Conservation (phyloP, 371 early-diverging fungal species). For the Mucor racemosus region DNA sequence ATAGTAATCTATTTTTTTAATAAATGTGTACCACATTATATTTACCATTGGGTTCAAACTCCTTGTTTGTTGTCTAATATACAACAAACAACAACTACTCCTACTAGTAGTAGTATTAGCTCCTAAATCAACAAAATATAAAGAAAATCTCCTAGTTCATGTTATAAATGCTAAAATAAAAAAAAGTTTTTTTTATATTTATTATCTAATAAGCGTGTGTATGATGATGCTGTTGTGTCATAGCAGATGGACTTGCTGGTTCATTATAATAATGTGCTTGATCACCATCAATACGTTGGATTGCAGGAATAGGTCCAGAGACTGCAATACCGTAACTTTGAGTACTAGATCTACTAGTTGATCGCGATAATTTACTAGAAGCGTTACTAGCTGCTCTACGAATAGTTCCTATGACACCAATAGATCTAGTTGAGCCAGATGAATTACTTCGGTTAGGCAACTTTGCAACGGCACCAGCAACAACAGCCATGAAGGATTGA, state of each 20-base stretch:
- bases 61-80: background rate
- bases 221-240: constrained; percentile 9
- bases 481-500: constrained; percentile 44
- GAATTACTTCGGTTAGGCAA: constrained; percentile 32
- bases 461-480: constrained; percentile 45
- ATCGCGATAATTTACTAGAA: constrained; percentile 23
- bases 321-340: constrained; percentile 37
- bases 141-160: background rate
- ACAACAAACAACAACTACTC: no score
- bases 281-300: constrained; percentile 34
- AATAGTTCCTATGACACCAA: constrained; percentile 31
- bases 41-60: background rate
- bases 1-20: background rate
- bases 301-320: constrained; percentile 30
- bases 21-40: constrained; percentile 14
- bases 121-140: background rate
- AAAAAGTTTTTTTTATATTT: background rate
- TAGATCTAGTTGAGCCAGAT: constrained; percentile 15
- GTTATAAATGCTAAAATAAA: background rate
- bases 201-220: constrained; percentile 30
- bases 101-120: no score
- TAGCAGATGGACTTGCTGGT: constrained; percentile 8
- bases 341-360: constrained; percentile 23
- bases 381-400: constrained; percentile 39
- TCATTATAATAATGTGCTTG: constrained; percentile 20